A percentile compares a stretch with the other conserved stretches of the same genome.
These are phyloP conservation scores for Neonectria punicea DNA, from an alignment of 2,329 filamentous ascomycete species.

Conservation along the genomic window DNA sequence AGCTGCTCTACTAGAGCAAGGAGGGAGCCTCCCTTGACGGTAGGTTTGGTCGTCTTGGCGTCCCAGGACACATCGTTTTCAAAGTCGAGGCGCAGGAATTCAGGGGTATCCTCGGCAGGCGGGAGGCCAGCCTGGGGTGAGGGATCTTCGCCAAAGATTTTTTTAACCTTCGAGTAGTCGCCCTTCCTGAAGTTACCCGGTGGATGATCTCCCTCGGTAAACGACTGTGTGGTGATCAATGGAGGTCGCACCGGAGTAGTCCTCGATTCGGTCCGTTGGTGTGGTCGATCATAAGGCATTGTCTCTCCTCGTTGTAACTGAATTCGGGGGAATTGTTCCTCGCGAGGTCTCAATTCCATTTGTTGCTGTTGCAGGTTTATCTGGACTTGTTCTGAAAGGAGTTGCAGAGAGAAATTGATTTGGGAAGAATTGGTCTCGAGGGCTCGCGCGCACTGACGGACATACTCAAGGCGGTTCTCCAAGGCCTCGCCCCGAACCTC, in stretches of 20 bases:
- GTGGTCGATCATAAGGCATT: constrained; percentile 64
- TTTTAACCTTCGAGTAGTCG: constrained; percentile 72
- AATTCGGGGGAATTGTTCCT: constrained; percentile 60
- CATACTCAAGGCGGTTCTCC: constrained; percentile 85
- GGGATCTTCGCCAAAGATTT: constrained; percentile 73
- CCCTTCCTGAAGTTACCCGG: constrained; percentile 66
- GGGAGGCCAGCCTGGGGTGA: constrained; percentile 57
- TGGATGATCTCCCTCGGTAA: constrained; percentile 67
- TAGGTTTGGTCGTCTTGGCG: constrained; percentile 77
- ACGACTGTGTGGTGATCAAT: constrained; percentile 69
- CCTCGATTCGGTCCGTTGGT: constrained; percentile 68
- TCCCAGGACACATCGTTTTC: constrained; percentile 93
- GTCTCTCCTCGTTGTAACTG: constrained; percentile 67
- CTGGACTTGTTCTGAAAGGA: constrained; percentile 84
- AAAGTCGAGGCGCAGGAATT: constrained; percentile 86
- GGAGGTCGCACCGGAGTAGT: constrained; percentile 56
- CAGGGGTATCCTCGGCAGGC: constrained; percentile 80
- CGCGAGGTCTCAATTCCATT: constrained; percentile 54
- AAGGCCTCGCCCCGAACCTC: constrained; percentile 90
- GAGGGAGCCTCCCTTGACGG: constrained; percentile 89
- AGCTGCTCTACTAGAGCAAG: constrained; percentile 92
- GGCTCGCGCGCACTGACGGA: constrained; percentile 79
- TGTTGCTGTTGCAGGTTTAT: constrained; percentile 60
- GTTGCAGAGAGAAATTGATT: constrained; percentile 86
- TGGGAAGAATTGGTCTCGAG: constrained; percentile 89